These are phyloP conservation scores for Candida alai DNA, from an alignment of 805 yeast species.

Conservation along the genomic window DNA sequence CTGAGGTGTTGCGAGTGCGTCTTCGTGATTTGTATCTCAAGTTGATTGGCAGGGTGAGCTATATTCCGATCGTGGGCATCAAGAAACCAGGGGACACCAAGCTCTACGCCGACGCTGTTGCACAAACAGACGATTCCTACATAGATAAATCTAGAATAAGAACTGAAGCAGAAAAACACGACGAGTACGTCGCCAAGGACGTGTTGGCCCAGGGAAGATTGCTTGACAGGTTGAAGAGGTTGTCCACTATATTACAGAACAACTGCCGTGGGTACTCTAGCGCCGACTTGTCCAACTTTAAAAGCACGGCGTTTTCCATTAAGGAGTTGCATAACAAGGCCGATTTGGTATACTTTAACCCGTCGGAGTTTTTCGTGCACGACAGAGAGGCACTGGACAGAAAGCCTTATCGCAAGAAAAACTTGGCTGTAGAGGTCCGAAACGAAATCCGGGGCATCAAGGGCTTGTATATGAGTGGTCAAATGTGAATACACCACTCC, in stretches of 20 bases:
- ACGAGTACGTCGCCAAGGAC: slow-evolving; percentile 18
- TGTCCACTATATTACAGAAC: slow-evolving; percentile 18
- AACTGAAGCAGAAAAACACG: slow-evolving; percentile 14
- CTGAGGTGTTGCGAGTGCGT: slow-evolving; percentile 28
- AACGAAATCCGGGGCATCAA: slow-evolving; percentile 39
- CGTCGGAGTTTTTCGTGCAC: slow-evolving; percentile 23
- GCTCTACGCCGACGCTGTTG: slow-evolving; percentile 33
- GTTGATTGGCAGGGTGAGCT: slow-evolving; percentile 28
- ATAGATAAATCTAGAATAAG: slow-evolving; percentile 9
- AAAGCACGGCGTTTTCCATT: slow-evolving; percentile 22
- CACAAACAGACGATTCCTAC: slow-evolving; percentile 31
- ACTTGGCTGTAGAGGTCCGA: slow-evolving; percentile 31
- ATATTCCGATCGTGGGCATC: slow-evolving; percentile 39
- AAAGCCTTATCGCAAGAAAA: slow-evolving; percentile 17
- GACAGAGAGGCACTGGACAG: slow-evolving; percentile 8
- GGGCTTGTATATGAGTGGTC: slow-evolving; percentile 44
- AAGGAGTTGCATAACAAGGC: slow-evolving; percentile 35
- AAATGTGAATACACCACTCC: slow-evolving; percentile 7
- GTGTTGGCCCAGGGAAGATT: slow-evolving; percentile 23
- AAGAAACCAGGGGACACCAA: slow-evolving; percentile 23
- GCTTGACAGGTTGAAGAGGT: slow-evolving; percentile 18
- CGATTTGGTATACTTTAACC: slow-evolving; percentile 33
- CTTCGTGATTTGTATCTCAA: slow-evolving; percentile 35
- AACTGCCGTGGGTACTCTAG: slow-evolving; percentile 24
- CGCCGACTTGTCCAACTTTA: slow-evolving; percentile 31